A percentile compares a stretch with the other conserved stretches of the same genome.
phyloP scores from a whole-genome alignment of 2,329 filamentous ascomycete species.

The Diaporthe helianthi region DNA sequence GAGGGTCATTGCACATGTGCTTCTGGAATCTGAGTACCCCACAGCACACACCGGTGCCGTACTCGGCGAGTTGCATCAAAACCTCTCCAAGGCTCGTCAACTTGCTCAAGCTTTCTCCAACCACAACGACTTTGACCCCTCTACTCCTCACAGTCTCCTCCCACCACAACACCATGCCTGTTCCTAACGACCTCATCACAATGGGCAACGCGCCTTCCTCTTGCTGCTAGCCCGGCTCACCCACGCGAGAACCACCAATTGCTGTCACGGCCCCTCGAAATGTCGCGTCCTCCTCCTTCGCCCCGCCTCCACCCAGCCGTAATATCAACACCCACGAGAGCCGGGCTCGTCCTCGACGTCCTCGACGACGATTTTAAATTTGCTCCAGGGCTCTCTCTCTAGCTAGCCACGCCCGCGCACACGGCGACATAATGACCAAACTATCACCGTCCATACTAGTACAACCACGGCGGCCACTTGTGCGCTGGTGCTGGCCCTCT shows the following conservation, averaged over 20 bases:
- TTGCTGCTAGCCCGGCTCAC: neutral
- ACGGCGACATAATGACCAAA: conserved; percentile 16
- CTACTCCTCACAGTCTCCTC: neutral
- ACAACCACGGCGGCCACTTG: conserved; percentile 17
- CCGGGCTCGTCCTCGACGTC: neutral
- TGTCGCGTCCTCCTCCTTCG: conserved; percentile 28
- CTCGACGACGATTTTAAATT: too few species aligned
- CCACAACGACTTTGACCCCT: neutral
- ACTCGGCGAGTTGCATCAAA: neutral
- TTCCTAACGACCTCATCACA: neutral
- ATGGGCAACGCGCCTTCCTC: conserved; percentile 1
- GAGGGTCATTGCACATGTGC: too few species aligned
- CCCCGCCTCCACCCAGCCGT: neutral
- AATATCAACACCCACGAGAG: conserved; percentile 8
- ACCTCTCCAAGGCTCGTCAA: too few species aligned
- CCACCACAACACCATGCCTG: conserved; percentile 6
- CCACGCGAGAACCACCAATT: neutral
- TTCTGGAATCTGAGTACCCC: too few species aligned
- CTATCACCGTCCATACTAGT: neutral
- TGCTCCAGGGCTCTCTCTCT: neutral
- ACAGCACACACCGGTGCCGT: neutral
- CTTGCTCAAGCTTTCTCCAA: conserved; percentile 25
- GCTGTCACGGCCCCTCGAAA: conserved; percentile 19
- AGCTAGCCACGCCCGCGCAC: neutral
- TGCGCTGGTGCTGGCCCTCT: conserved; percentile 2